Evolutionary conservation across 2,329 filamentous ascomycete species (phyloP).

Genomic region (Beauveria medogensis): DNA sequence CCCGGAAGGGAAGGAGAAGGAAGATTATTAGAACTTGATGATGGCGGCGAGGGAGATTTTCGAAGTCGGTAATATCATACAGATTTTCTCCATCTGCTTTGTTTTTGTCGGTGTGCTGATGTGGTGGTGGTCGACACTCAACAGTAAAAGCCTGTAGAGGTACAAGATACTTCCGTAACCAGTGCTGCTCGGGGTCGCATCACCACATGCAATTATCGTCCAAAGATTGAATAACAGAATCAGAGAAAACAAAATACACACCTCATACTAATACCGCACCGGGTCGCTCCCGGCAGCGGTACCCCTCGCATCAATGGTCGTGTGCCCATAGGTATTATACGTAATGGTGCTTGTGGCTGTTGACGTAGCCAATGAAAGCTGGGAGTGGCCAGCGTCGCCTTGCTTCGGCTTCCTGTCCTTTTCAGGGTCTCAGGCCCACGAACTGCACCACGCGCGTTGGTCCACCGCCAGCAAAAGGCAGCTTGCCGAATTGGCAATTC

Average conservation of each 20-base stretch:
- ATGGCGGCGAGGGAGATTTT: too few species aligned
- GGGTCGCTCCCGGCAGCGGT: constrained; percentile 7
- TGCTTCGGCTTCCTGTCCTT: constrained; percentile 1
- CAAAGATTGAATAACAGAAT: background rate
- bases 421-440: background rate
- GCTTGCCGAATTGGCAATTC: constrained; percentile 5
- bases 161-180: background rate
- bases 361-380: background rate
- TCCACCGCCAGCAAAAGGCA: background rate
- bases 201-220: background rate
- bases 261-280: background rate
- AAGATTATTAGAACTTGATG: too few species aligned
- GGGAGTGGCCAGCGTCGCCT: constrained; percentile 7
- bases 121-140: too few species aligned
- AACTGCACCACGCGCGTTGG: background rate
- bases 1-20: too few species aligned
- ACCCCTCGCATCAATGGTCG: constrained; percentile 1
- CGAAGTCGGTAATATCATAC: too few species aligned
- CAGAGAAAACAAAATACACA: background rate
- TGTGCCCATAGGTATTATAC: background rate
- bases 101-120: too few species aligned
- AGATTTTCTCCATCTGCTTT: too few species aligned
- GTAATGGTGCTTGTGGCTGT: background rate
- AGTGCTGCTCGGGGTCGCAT: background rate
- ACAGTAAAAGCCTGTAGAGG: background rate